Evolutionary conservation across 2,329 filamentous ascomycete genomes (phyloP).

Genomic region (Plectosphaerella plurivora): DNA sequence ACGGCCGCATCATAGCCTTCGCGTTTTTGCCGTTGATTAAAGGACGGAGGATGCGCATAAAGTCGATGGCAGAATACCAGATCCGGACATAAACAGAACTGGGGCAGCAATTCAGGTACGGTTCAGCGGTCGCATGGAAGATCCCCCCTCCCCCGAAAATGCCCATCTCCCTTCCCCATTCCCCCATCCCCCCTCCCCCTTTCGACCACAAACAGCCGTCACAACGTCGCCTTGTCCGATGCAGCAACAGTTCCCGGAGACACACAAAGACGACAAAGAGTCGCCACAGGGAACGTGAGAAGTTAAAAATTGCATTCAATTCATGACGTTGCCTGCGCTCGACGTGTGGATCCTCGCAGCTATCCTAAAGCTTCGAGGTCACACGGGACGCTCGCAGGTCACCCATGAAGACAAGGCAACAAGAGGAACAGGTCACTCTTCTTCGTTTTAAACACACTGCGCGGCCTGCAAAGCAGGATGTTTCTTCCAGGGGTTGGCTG

Average conservation of each 20-base stretch:
- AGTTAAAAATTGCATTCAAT: slow-evolving; percentile 12
- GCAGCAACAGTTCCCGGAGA: slow-evolving; percentile 4
- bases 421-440: slow-evolving; percentile 11
- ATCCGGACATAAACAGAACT: not conserved
- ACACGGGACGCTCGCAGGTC: slow-evolving; percentile 5
- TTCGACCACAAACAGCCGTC: not conserved
- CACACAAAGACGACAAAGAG: slow-evolving; percentile 4
- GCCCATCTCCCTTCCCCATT: not conserved
- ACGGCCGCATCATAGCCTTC: slow-evolving; percentile 10
- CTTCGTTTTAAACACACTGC: slow-evolving; percentile 4
- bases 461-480: slow-evolving; percentile 9
- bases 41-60: slow-evolving; percentile 7
- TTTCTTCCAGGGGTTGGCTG: not conserved
- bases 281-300: slow-evolving; percentile 6
- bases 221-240: slow-evolving; percentile 1
- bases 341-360: slow-evolving; percentile 9
- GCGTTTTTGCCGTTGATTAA: slow-evolving; percentile 3
- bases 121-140: not conserved
- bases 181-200: not conserved
- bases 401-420: slow-evolving; percentile 11
- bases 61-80: slow-evolving; percentile 7
- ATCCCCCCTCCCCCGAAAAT: slow-evolving; percentile 6
- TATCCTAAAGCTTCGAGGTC: slow-evolving; percentile 10
- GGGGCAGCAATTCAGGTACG: not conserved
- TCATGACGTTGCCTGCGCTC: slow-evolving; percentile 7